Conservation (phyloP, 2,329 filamentous ascomycete genomes). For the Fusarium torulosum region DNA sequence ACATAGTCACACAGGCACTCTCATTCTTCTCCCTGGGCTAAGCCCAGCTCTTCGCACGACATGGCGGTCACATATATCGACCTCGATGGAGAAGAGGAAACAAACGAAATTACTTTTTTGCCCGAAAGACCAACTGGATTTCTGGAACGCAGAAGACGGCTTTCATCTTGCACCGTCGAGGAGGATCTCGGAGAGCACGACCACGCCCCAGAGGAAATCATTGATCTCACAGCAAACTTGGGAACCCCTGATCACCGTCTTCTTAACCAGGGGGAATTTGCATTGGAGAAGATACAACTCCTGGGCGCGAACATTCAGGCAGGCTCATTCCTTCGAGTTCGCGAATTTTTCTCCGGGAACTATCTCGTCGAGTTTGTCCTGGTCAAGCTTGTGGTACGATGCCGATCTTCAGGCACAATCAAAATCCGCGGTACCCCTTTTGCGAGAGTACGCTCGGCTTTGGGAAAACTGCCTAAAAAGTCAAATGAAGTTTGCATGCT, state of each 20-base stretch:
- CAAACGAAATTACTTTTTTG: slow-evolving; percentile 35
- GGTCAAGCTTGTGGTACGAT: slow-evolving; percentile 58
- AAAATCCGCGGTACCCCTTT: slow-evolving; percentile 57
- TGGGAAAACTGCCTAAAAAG: slow-evolving; percentile 55
- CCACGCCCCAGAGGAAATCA: slow-evolving; percentile 43
- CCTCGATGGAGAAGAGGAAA: slow-evolving; percentile 11
- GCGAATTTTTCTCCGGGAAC: slow-evolving; percentile 34
- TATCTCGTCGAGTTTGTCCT: slow-evolving; percentile 54
- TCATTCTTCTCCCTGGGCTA: slow-evolving; percentile 4
- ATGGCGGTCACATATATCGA: slow-evolving; percentile 26
- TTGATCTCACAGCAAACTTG: slow-evolving; percentile 53
- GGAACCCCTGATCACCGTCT: slow-evolving; percentile 17
- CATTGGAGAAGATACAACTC: slow-evolving; percentile 35
- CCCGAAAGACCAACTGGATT: slow-evolving; percentile 16
- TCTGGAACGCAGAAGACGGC: slow-evolving; percentile 3
- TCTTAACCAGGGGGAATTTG: slow-evolving; percentile 42
- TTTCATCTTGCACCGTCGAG: slow-evolving; percentile 47
- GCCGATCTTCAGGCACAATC: slow-evolving; percentile 31
- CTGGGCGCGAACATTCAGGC: slow-evolving; percentile 29
- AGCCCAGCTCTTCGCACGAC: background rate
- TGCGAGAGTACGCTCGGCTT: slow-evolving; percentile 52
- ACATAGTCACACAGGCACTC: slow-evolving; percentile 16
- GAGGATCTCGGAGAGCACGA: background rate
- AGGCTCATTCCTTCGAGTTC: slow-evolving; percentile 50
- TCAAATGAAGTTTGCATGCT: slow-evolving; percentile 60